Evolutionary conservation across 2,329 filamentous ascomycete species (phyloP), one percentile per base, ranked within the genome.

Genomic region (Emydomyces testavorans): DNA sequence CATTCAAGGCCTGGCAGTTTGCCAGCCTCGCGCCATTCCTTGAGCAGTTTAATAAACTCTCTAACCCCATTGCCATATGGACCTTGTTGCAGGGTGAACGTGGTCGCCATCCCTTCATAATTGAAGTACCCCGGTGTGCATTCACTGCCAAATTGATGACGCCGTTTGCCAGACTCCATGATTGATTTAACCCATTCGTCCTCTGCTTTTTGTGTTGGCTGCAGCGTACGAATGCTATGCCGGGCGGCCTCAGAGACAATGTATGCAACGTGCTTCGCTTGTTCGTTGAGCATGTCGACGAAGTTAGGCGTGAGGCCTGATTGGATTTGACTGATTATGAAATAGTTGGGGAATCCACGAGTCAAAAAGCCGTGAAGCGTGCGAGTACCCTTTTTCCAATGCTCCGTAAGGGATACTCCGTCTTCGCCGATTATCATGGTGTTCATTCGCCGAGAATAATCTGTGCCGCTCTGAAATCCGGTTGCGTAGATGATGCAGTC

Each of bases 311-410:
- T 38, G 28, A 36, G 35, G 29, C 60, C 67, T 1, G 61, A 56
- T 58, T 77, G 74, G n/a, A 58, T 48, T 0, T 66, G 55, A 10
- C 69, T 69, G 0, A 67, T 56, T 54, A 72, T 70, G 66, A 77
- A 73, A 39, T 78, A 54, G 53, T 80, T 80, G 1, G 77, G 76
- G 50, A 79, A 79, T 0, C 65, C 68, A 52, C 63, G 61, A 0
- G 63, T 68, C 4, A 66, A 58, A 4, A 72, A 59, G 7, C 75
- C 77, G 57, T 80, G 76, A 0, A 79, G 63, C 0, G 76, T 79
- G 0, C 63, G 56, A 0, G 71, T 57, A 0, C 71, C 74, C 0
- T 66, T 60, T 16, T 60, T 59, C 58, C 72, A 76, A 53, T 72
- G 71, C 2, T 72, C 61, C 6, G 67, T 66, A 31, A 78, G 58